Conservation (phyloP, 805 yeast species). For the Suhomyces sp. region DNA sequence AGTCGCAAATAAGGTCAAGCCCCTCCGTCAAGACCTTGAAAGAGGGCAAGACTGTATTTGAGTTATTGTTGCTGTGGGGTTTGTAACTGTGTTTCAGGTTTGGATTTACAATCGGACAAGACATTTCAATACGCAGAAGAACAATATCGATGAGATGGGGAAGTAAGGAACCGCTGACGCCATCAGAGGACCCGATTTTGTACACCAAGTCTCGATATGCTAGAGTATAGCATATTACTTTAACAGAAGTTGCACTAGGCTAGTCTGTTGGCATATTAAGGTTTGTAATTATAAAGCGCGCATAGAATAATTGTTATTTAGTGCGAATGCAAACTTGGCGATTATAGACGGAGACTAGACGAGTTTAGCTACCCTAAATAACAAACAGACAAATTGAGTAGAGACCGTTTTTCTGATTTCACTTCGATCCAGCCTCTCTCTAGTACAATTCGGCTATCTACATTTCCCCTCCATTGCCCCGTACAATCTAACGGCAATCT, state of each 20-base stretch:
- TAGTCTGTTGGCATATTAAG: not conserved
- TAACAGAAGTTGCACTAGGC: not conserved
- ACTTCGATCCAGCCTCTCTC: not conserved
- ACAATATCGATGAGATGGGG: conserved; percentile 6
- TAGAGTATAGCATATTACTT: not conserved
- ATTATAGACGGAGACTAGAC: not conserved
- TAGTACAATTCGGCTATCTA: not conserved
- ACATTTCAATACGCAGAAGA: conserved; percentile 1
- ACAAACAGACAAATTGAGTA: not conserved
- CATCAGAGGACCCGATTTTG: not conserved
- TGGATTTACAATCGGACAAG: not conserved
- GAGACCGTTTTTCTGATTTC: not conserved
- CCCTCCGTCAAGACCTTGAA: not conserved
- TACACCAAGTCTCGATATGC: not conserved
- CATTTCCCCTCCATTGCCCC: not conserved
- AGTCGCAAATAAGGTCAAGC: not conserved
- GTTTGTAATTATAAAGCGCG: not conserved
- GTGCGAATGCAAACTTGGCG: not conserved
- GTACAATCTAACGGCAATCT: not conserved
- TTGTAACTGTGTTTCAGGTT: conserved; percentile 3
- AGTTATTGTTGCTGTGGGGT: not conserved
- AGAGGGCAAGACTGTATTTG: conserved; percentile 1
- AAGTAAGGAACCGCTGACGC: not conserved
- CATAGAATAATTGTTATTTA: not conserved
- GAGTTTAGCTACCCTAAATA: not conserved